Conservation (phyloP, 2,329 filamentous ascomycete species). For the Cryphonectria parasitica region DNA sequence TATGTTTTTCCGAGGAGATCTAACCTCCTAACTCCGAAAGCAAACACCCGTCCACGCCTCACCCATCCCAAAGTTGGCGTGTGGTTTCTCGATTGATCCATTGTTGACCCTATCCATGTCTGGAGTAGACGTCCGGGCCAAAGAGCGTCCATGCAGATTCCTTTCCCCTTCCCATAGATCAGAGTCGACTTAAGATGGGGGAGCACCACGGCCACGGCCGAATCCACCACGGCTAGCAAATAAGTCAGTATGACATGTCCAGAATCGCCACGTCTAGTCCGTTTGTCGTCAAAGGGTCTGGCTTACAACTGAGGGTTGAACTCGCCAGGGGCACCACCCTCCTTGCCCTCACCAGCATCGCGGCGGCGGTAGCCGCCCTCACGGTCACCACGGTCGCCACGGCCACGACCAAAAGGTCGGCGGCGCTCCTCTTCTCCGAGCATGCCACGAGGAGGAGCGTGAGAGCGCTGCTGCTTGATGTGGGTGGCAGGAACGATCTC, state of each 20-base stretch:
- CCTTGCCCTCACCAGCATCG: slow-evolving; percentile 84
- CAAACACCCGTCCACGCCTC: slow-evolving; percentile 36
- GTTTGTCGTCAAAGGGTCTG: slow-evolving; percentile 20
- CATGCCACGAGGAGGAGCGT: slow-evolving; percentile 98
- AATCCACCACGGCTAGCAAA: slow-evolving; percentile 73
- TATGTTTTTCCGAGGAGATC: slow-evolving; percentile 39
- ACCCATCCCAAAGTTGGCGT: slow-evolving; percentile 36
- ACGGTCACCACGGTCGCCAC: slow-evolving; percentile 75
- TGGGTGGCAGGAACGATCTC: slow-evolving; percentile 99
- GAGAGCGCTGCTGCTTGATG: slow-evolving; percentile 99
- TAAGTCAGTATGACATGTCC: slow-evolving; percentile 45
- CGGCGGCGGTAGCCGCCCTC: slow-evolving; percentile 92
- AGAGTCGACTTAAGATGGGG: slow-evolving; percentile 62
- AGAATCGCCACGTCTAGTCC: slow-evolving; percentile 29
- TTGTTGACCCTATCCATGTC: slow-evolving; percentile 35
- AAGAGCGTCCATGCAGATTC: slow-evolving; percentile 30
- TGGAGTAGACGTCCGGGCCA: slow-evolving; percentile 27
- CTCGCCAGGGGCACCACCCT: slow-evolving; percentile 88
- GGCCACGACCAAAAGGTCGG: slow-evolving; percentile 76
- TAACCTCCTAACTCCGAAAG: slow-evolving; percentile 40
- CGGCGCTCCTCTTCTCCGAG: slow-evolving; percentile 82
- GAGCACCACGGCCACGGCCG: slow-evolving; percentile 84
- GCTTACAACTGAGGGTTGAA: slow-evolving; percentile 88
- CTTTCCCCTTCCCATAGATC: slow-evolving; percentile 37
- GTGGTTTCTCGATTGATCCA: slow-evolving; percentile 32